These are phyloP conservation scores for Termitomyces sp. DNA, from an alignment of 768 basidiomycete genomes.

Conservation along the genomic window DNA sequence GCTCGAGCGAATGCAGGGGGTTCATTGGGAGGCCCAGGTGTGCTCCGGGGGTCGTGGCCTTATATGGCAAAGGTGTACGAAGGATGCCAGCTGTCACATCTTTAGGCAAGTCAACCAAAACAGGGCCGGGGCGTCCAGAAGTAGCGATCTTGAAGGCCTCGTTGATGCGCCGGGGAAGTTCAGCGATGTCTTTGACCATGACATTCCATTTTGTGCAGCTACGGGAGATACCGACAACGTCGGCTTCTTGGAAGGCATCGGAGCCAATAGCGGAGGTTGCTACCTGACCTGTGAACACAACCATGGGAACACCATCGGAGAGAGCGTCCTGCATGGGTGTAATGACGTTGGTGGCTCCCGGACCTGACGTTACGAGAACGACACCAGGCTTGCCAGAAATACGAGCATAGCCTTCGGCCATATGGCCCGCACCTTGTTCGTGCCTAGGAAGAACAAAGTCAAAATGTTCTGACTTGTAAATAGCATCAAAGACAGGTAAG, in stretches of 20 bases:
- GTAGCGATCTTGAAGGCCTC: slow-evolving; percentile 99
- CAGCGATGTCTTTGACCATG: slow-evolving; percentile 96
- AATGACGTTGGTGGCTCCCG: slow-evolving; percentile 96
- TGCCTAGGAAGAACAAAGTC: slow-evolving; percentile 95
- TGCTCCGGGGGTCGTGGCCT: slow-evolving; percentile 77
- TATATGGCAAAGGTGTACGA: slow-evolving; percentile 78
- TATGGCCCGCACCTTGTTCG: slow-evolving; percentile 98
- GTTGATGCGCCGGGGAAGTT: slow-evolving; percentile 92
- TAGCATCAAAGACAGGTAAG: slow-evolving; percentile 99
- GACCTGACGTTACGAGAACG: slow-evolving; percentile 96
- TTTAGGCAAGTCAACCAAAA: slow-evolving; percentile 98
- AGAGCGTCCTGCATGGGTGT: slow-evolving; percentile 98
- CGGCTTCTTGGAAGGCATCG: slow-evolving; percentile 98
- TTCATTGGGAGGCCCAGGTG: slow-evolving; percentile 70
- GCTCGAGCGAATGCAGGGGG: slow-evolving; percentile 54
- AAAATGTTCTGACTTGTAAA: slow-evolving; percentile 93
- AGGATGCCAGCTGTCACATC: slow-evolving; percentile 95
- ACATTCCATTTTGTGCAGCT: slow-evolving; percentile 99
- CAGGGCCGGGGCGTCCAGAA: slow-evolving; percentile 94
- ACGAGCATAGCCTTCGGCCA: slow-evolving; percentile 98
- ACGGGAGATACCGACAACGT: slow-evolving; percentile 92
- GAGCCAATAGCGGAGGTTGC: slow-evolving; percentile 99
- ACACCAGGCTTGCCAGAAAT: slow-evolving; percentile 98
- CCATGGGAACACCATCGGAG: slow-evolving; percentile 88
- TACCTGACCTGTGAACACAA: slow-evolving; percentile 98